Percentiles rank a stretch among this genome's conserved stretches.
Evolutionary conservation across 2,329 filamentous ascomycete genomes (phyloP).

Genomic region (Colletotrichum plurivorum): DNA sequence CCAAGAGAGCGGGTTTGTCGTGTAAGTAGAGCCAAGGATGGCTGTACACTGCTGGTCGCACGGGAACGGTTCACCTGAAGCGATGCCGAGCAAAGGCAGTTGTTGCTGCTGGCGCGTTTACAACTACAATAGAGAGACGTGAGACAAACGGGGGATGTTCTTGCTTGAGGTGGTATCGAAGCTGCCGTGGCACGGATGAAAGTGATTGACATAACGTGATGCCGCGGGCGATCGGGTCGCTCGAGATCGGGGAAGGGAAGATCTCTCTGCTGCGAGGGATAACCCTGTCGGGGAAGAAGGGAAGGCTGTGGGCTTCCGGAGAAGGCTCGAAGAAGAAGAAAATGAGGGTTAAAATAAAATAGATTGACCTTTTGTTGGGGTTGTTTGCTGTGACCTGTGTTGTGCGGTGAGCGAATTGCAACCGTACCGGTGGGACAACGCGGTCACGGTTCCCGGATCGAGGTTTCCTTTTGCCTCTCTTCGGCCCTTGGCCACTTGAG

Average conservation of each 20-base stretch:
- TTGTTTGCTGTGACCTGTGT: neutral
- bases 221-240: conserved; percentile 13
- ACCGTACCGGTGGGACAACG: neutral
- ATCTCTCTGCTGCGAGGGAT: conserved; percentile 7
- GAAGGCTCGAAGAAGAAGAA: neutral
- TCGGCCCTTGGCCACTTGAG: neutral
- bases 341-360: neutral
- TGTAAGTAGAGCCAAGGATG: neutral
- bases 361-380: neutral
- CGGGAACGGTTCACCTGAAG: neutral
- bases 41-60: neutral
- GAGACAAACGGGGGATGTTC: neutral
- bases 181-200: neutral
- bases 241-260: conserved; percentile 12
- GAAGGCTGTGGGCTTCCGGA: neutral
- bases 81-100: neutral
- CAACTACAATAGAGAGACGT: neutral
- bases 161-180: neutral
- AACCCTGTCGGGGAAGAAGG: neutral
- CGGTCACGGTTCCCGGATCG: neutral
- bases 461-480: neutral
- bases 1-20: neutral
- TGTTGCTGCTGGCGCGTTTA: neutral
- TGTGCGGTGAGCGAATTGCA: neutral
- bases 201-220: neutral